These are phyloP conservation scores for Termitomyces sp. DNA, from an alignment of 768 basidiomycete genomes.

Conservation along the genomic window DNA sequence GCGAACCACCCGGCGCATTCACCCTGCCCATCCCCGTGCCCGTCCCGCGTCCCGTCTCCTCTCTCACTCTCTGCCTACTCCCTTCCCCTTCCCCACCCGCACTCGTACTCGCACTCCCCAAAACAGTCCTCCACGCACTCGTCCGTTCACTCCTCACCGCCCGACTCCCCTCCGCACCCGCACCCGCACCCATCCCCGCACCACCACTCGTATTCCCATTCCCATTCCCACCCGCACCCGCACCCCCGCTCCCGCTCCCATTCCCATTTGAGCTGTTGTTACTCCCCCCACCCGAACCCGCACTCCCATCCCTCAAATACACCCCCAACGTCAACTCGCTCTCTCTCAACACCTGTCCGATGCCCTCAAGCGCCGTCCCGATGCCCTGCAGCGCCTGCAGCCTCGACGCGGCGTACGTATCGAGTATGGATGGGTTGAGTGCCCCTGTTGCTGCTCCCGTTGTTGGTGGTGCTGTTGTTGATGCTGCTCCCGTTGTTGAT, in stretches of 20 bases:
- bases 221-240: no score
- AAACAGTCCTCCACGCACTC: conserved; percentile 9
- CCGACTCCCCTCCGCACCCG: no score
- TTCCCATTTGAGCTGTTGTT: no score
- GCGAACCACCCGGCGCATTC: background rate
- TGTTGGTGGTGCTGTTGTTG: background rate
- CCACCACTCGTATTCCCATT: no score
- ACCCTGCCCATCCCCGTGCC: background rate
- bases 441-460: background rate
- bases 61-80: background rate
- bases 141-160: background rate
- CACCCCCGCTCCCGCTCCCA: no score
- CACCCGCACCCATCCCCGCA: no score
- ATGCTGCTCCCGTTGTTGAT: background rate
- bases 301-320: no score
- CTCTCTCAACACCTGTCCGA: conserved; percentile 14
- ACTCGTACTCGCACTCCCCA: background rate
- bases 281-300: background rate
- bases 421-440: conserved; percentile 2
- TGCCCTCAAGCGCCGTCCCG: conserved; percentile 13
- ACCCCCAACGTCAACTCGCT: conserved; percentile 12
- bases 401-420: conserved; percentile 9
- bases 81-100: background rate
- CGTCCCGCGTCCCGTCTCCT: background rate
- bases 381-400: conserved; percentile 12